Percentiles rank a stretch among this genome's conserved stretches.
These are phyloP conservation scores for Erodium moschatum DNA, from an alignment of 441 rosid genomes.

Conservation along the genomic window DNA sequence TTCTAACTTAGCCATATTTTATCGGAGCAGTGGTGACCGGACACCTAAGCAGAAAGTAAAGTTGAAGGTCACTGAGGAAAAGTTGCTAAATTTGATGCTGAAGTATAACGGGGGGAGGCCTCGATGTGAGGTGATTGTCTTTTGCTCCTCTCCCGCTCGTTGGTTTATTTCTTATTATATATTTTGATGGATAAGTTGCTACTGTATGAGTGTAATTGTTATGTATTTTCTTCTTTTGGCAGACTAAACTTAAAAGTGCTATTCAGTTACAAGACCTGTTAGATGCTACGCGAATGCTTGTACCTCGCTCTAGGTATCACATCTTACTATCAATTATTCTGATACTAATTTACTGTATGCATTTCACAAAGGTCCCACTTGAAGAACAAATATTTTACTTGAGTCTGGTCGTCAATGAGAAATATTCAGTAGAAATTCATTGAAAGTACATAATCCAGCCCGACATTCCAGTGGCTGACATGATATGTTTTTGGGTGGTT, in stretches of 20 bases:
- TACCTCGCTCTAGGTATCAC: conserved; percentile 85
- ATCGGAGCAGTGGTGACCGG: conserved; percentile 79
- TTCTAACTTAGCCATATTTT: conserved; percentile 24
- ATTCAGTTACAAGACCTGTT: conserved; percentile 95
- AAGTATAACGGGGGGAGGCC: conserved; percentile 98
- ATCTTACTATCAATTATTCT: conserved; percentile 3
- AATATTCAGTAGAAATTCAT: background rate
- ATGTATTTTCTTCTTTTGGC: conserved; percentile 21
- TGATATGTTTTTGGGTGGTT: background rate
- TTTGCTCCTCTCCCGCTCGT: conserved; percentile 4
- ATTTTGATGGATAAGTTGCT: too few relatives aligned
- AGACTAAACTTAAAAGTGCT: conserved; percentile 99
- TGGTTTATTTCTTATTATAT: conserved; percentile 6
- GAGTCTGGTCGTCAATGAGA: background rate
- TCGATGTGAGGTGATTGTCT: conserved; percentile 70
- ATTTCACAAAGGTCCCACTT: background rate
- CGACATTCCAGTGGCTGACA: background rate
- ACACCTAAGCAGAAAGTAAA: conserved; percentile 99
- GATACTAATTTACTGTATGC: background rate
- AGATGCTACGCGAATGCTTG: conserved; percentile 95
- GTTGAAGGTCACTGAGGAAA: conserved; percentile 97
- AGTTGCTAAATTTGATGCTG: conserved; percentile 79
- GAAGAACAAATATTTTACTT: background rate
- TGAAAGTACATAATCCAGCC: background rate
- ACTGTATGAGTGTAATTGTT: background rate